Percentiles rank a stretch among this genome's conserved stretches.
Conservation (phyloP, 1,139 yeast genomes). For the Wickerhamiella pararugosa region DNA sequence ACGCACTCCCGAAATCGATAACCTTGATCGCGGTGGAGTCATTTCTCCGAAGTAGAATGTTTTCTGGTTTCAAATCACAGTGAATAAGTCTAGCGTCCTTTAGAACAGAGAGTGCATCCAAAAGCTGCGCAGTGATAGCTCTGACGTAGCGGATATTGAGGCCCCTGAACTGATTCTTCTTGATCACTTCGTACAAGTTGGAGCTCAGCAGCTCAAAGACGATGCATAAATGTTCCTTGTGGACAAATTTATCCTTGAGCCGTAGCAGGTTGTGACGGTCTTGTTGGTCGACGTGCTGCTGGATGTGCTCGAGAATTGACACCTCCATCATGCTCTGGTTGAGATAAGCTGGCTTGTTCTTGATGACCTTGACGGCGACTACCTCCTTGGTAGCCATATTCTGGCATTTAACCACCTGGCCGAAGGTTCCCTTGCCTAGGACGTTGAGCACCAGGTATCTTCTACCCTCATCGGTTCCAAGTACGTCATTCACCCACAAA, state of each 20-base stretch:
- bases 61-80: conserved; percentile 94
- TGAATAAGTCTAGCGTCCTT: conserved; percentile 80
- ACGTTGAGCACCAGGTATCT: conserved; percentile 77
- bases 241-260: conserved; percentile 78
- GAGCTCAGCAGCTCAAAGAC: conserved; percentile 84
- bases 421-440: conserved; percentile 94
- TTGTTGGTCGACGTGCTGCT: conserved; percentile 49
- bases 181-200: conserved; percentile 76
- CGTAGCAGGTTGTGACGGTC: conserved; percentile 65
- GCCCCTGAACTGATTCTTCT: conserved; percentile 91
- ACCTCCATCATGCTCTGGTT: conserved; percentile 91
- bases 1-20: conserved; percentile 94
- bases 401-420: conserved; percentile 96
- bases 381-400: conserved; percentile 76
- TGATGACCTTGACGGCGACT: conserved; percentile 88
- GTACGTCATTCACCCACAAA: conserved; percentile 79
- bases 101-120: conserved; percentile 65
- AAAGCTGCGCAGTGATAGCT: conserved; percentile 60
- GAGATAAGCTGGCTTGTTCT: conserved; percentile 80
- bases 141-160: conserved; percentile 67
- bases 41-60: conserved; percentile 63
- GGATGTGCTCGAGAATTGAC: conserved; percentile 65
- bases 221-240: conserved; percentile 80
- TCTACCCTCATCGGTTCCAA: conserved; percentile 78
- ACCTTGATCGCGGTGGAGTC: conserved; percentile 84